Conservation (phyloP, 805 yeast genomes). For the Teunomyces lycoperdinae region DNA sequence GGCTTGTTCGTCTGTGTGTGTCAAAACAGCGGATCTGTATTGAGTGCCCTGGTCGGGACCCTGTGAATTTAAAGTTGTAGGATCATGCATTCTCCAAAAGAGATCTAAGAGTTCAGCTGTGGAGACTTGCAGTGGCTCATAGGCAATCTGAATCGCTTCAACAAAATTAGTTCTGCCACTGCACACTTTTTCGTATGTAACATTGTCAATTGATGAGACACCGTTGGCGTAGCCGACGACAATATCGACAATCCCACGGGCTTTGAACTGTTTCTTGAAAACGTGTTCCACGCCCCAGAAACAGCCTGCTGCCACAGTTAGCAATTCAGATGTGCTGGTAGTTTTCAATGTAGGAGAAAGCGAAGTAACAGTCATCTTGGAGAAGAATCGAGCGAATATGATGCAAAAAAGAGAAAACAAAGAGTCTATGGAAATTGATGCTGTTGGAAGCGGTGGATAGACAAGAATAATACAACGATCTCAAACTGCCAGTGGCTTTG, state of each 20-base stretch:
- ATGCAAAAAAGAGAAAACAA: neutral
- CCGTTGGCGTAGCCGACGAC: constrained; percentile 95
- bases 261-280: constrained; percentile 64
- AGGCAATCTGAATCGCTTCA: constrained; percentile 81
- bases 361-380: constrained; percentile 8
- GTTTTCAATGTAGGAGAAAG: constrained; percentile 34
- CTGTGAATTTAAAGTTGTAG: constrained; percentile 78
- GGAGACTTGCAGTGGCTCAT: constrained; percentile 63
- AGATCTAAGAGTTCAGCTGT: constrained; percentile 69
- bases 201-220: constrained; percentile 41
- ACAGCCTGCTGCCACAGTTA: constrained; percentile 59
- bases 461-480: no score
- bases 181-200: constrained; percentile 67
- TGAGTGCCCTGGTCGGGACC: constrained; percentile 91
- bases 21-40: constrained; percentile 80
- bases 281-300: constrained; percentile 91
- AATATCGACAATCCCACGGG: constrained; percentile 65
- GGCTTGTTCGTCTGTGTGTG: constrained; percentile 53
- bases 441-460: neutral
- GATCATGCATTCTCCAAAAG: constrained; percentile 92
- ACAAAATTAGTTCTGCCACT: constrained; percentile 72
- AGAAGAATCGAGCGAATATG: neutral
- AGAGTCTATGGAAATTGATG: neutral
- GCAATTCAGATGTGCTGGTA: constrained; percentile 32
- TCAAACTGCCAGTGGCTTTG: no score